Evolutionary conservation across 108 stramenopile species (phyloP).

Genomic region (Stephanodiscus triporus): DNA sequence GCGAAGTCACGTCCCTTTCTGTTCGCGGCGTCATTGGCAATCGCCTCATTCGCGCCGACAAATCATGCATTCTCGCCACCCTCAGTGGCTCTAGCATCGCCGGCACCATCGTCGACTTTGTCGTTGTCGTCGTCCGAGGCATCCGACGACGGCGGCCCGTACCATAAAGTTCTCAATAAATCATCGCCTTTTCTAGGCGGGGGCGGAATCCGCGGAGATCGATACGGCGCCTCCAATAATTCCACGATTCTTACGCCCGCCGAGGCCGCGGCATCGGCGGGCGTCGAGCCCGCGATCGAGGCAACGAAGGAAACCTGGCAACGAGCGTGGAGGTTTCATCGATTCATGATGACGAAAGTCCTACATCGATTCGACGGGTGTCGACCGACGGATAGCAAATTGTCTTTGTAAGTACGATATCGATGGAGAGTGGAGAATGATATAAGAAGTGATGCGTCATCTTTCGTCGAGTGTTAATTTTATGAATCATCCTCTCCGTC

Average conservation of each 20-base stretch:
- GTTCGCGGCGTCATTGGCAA: background rate
- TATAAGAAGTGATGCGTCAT: background rate
- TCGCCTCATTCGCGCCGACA: background rate
- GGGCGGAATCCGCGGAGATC: background rate
- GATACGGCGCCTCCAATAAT: slow-evolving; percentile 11
- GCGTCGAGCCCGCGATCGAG: slow-evolving; percentile 43
- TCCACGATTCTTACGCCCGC: slow-evolving; percentile 43
- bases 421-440: background rate
- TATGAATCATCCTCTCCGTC: background rate
- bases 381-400: slow-evolving; percentile 53
- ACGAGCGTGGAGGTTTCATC: slow-evolving; percentile 61
- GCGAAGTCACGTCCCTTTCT: background rate
- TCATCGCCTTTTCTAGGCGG: background rate
- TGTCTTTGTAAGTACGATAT: slow-evolving; percentile 41
- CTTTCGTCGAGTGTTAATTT: background rate
- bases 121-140: slow-evolving; percentile 1
- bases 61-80: slow-evolving; percentile 6
- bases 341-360: slow-evolving; percentile 38
- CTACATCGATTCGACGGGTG: slow-evolving; percentile 60
- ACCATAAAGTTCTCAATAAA: background rate
- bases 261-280: slow-evolving; percentile 39
- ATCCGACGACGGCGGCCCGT: background rate
- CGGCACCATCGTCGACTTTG: background rate
- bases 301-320: slow-evolving; percentile 58
- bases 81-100: background rate